These are phyloP conservation scores for Myxozyma mucilagina DNA, from an alignment of 805 yeast species.

Conservation along the genomic window DNA sequence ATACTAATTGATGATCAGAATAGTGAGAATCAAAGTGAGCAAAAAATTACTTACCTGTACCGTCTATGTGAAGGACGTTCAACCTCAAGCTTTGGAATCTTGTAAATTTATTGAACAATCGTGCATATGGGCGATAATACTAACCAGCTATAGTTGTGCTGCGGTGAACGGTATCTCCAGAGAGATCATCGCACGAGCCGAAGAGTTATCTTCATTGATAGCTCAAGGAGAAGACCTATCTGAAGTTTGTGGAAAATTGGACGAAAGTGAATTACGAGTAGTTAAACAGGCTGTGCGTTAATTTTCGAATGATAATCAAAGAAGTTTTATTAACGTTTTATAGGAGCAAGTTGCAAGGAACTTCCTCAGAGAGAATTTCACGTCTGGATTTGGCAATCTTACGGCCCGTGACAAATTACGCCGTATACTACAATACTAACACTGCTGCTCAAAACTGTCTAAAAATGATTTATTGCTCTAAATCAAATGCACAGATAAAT, in stretches of 20 bases:
- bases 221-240: slow-evolving; percentile 32
- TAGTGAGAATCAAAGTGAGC: slow-evolving; percentile 4
- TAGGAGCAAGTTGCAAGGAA: slow-evolving; percentile 36
- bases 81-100: slow-evolving; percentile 24
- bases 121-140: not conserved
- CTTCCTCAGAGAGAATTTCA: slow-evolving; percentile 38
- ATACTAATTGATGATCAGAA: slow-evolving; percentile 33
- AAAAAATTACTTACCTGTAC: slow-evolving; percentile 24
- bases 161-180: slow-evolving; percentile 42
- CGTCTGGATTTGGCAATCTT: not conserved
- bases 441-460: not conserved
- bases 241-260: slow-evolving; percentile 27
- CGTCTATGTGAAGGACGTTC: slow-evolving; percentile 19
- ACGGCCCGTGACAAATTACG: slow-evolving; percentile 6
- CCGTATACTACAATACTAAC: slow-evolving; percentile 2
- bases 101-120: not conserved
- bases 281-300: slow-evolving; percentile 15
- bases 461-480: not conserved
- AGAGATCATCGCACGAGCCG: slow-evolving; percentile 42
- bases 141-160: slow-evolving; percentile 43
- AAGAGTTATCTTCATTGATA: slow-evolving; percentile 34
- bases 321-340: not conserved
- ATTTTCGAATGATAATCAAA: not conserved
- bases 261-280: slow-evolving; percentile 31
- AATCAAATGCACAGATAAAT: not conserved